Conservation (phyloP, 2,329 filamentous ascomycete genomes). For the Alternaria longipes region DNA sequence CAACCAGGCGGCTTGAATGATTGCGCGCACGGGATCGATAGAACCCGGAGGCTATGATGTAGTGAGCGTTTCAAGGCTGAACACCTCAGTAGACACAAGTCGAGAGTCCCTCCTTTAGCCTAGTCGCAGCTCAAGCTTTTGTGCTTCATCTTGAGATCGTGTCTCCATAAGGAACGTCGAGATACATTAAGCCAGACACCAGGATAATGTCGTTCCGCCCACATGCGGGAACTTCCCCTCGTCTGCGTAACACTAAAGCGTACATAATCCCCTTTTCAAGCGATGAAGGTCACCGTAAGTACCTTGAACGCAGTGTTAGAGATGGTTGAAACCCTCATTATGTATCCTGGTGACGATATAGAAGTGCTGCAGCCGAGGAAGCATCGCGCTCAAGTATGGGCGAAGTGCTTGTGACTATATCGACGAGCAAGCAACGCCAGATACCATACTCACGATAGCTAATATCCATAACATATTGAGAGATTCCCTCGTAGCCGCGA, state of each 20-base stretch:
- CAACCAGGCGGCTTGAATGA: too few species aligned
- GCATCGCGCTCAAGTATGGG: background rate
- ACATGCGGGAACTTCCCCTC: too few species aligned
- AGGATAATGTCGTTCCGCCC: too few species aligned
- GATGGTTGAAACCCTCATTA: background rate
- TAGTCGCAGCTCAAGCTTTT: too few species aligned
- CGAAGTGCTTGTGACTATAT: background rate
- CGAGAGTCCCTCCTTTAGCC: too few species aligned
- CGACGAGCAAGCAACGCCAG: background rate
- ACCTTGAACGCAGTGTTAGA: rapidly evolving
- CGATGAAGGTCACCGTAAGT: background rate
- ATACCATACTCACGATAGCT: background rate
- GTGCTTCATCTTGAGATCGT: rapidly evolving
- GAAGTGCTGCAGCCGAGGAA: rapidly evolving
- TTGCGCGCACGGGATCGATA: rapidly evolving
- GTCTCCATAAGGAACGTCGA: rapidly evolving
- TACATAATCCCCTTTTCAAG: background rate
- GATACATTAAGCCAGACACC: too few species aligned
- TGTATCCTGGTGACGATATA: background rate
- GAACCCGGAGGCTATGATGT: too few species aligned
- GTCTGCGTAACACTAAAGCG: background rate
- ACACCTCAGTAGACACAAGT: rapidly evolving
- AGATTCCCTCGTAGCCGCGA: too few species aligned
- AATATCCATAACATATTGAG: background rate
- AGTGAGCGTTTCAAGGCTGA: too few species aligned